Evolutionary conservation across 352 stramenopile genomes (phyloP).

Genomic region (Halophytophthora polymorphica): DNA sequence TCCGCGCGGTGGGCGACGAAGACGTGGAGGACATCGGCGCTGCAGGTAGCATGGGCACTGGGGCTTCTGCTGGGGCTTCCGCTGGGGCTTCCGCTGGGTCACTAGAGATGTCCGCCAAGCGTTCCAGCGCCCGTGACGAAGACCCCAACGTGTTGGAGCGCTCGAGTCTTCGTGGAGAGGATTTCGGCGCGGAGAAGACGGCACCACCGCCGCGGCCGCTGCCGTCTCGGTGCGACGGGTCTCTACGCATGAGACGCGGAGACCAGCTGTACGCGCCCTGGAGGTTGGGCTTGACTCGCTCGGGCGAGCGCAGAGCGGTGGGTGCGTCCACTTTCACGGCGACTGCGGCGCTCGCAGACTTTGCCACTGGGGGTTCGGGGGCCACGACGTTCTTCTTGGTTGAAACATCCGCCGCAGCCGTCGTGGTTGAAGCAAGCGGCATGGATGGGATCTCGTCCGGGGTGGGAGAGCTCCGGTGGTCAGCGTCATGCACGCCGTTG

Average conservation of each 20-base stretch:
- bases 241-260: background rate
- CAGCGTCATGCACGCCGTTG: background rate
- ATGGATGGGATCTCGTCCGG: background rate
- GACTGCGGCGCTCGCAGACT: too few species aligned
- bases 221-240: background rate
- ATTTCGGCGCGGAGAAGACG: background rate
- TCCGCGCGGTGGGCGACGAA: slow-evolving; percentile 1
- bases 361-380: background rate
- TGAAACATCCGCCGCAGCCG: background rate
- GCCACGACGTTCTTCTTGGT: background rate
- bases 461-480: background rate
- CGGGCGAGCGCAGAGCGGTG: background rate
- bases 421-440: background rate
- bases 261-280: background rate
- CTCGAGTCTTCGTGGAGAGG: background rate
- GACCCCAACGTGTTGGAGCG: too few species aligned
- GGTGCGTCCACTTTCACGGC: background rate
- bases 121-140: too few species aligned
- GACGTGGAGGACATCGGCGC: too few species aligned
- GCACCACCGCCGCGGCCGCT: background rate
- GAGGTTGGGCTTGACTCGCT: background rate
- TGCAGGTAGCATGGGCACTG: too few species aligned
- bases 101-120: too few species aligned
- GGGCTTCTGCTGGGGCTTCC: too few species aligned
- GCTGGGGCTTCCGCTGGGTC: too few species aligned